These are phyloP conservation scores for Plenodomus lindquistii DNA, from an alignment of 2,329 filamentous ascomycete genomes.

Conservation along the genomic window DNA sequence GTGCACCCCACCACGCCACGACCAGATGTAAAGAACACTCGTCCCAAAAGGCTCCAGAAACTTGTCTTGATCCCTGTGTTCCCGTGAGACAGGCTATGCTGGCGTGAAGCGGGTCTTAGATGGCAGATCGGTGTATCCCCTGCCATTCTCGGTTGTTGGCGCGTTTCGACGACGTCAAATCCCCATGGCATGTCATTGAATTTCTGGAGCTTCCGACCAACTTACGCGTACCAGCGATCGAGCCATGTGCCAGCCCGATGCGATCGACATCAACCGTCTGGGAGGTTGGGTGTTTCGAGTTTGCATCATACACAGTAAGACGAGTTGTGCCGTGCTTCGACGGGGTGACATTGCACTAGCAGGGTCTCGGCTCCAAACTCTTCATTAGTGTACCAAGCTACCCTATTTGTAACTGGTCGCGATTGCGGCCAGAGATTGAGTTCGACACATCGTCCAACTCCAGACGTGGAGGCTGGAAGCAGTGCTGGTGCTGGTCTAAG, in stretches of 20 bases:
- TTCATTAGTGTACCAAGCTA: background rate
- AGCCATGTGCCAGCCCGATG: slow-evolving; percentile 7
- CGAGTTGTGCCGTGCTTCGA: background rate
- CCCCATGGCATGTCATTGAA: slow-evolving; percentile 6
- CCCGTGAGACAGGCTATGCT: background rate
- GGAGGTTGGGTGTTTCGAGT: background rate
- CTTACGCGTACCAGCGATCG: slow-evolving; percentile 5
- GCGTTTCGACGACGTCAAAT: background rate
- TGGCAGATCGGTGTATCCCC: background rate
- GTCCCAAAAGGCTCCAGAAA: slow-evolving; percentile 33
- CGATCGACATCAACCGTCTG: slow-evolving; percentile 7
- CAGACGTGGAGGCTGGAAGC: background rate
- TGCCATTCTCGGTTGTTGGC: background rate
- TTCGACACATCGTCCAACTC: background rate
- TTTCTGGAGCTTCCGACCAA: background rate
- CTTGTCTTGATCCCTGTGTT: slow-evolving; percentile 35
- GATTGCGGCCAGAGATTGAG: background rate
- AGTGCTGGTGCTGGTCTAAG: background rate
- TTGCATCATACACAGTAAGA: background rate
- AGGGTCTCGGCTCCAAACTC: background rate
- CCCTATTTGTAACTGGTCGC: background rate
- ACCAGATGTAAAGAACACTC: slow-evolving; percentile 13
- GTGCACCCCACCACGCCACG: slow-evolving; percentile 22
- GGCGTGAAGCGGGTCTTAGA: background rate
- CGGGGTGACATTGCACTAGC: background rate